Evolutionary conservation across 805 yeast species (phyloP), one percentile per base, ranked within the genome.

Genomic region (Zygotorulaspora chibaensis): DNA sequence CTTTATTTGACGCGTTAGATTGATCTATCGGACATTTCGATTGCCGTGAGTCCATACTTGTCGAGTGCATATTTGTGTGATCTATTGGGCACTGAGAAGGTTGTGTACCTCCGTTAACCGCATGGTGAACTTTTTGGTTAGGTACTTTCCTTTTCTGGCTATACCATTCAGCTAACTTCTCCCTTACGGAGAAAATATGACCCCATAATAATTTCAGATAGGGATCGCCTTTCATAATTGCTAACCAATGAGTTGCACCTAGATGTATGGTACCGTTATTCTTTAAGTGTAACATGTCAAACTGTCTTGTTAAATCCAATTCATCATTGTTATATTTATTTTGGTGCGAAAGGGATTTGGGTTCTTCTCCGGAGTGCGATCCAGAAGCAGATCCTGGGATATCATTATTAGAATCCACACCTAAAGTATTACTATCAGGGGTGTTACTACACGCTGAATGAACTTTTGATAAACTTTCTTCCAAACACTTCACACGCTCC

Each of bases 241-340:
- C 80, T 53, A 78, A 61, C 81, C 82, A 78, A 18, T 80, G 79
- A 3, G 80, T 72, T 1, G 79, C 75, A 47, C 80, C 75, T n/a
- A 71, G 51, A 56, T 71, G 74, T 2, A 68, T 67, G 1, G 74
- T 70, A 3, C 73, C 70, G 25, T 70, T 70, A 20, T 68, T 62
- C 47, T 70, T 71, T 35, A 71, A 61, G 50, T 72, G 76, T 34
- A 72, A 46, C 71, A 71, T 70, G 52, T 72, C 75, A 45, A 72
- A 72, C 46, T 70, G 71, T 52, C 70, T 65, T 2, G 72, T 69
- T 26, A 72, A 50, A 45, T 67, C 69, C 30, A 72, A 49, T 42
- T 66, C 67, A 47, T 65, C 70, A 39, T 58, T 55, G 36, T 59
- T 64, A 43, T 62, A 59, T 46, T 59, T 59, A 23, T 46, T 48